phyloP scores from a whole-genome alignment of 2,329 filamentous ascomycete species.

The Stachybotrys chlorohalonatus region DNA sequence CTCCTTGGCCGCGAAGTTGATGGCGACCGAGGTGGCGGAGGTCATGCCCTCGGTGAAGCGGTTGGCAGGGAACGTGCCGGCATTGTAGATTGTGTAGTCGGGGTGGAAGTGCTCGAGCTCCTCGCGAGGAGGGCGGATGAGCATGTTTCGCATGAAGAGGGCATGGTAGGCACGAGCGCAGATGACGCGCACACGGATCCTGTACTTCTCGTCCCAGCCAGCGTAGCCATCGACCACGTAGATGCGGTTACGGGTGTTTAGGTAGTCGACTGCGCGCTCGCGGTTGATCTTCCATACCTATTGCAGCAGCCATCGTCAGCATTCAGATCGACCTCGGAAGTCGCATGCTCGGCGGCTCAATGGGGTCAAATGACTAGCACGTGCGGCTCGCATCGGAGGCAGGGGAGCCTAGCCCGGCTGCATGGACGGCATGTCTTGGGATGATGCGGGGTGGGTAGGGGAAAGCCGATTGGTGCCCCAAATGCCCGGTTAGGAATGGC shows the following conservation, averaged over 20 bases:
- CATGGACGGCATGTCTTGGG: not conserved
- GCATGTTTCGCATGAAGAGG: constrained; percentile 99
- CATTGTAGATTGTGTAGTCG: constrained; percentile 99
- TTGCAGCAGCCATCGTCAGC: not conserved
- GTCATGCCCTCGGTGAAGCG: constrained; percentile 98
- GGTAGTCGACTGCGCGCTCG: constrained; percentile 96
- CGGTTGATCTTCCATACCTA: constrained; percentile 99
- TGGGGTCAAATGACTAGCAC: not conserved
- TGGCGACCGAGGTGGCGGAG: constrained; percentile 91
- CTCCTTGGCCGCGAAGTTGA: constrained; percentile 99
- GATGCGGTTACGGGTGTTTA: constrained; percentile 97
- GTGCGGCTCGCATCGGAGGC: not conserved
- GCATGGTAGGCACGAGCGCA: constrained; percentile 99
- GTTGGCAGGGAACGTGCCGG: constrained; percentile 96
- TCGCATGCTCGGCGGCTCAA: not conserved
- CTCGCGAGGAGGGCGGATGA: constrained; percentile 84
- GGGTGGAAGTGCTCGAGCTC: constrained; percentile 97
- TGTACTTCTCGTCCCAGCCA: constrained; percentile 97
- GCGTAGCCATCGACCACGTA: constrained; percentile 97
- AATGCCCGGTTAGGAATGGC: not conserved
- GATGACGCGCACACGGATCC: constrained; percentile 94
- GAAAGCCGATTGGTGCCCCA: not conserved
- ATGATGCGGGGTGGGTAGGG: not conserved
- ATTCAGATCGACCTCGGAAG: not conserved
- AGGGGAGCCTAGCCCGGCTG: not conserved